Conservation (phyloP, 345 rosid species). For the Pugionium cornutum region DNA sequence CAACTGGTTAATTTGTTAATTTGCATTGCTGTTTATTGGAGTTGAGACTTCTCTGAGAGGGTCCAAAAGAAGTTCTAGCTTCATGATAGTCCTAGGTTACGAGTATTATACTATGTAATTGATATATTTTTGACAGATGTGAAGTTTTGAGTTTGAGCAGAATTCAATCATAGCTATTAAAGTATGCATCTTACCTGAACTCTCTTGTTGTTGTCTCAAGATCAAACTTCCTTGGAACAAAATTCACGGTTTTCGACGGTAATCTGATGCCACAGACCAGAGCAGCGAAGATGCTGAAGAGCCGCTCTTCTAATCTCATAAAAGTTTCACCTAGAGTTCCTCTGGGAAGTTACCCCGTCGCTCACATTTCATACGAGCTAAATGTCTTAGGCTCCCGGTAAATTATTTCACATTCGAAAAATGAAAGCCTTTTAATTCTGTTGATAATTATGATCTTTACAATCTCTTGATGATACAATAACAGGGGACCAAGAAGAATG, state of each 20-base stretch:
- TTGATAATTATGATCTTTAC: conserved; percentile 7
- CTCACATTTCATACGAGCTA: conserved; percentile 65
- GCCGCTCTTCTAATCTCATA: conserved; percentile 56
- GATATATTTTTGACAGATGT: not conserved
- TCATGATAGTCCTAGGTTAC: not conserved
- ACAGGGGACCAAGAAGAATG: conserved; percentile 86
- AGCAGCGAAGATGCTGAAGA: conserved; percentile 52
- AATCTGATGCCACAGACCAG: conserved; percentile 42
- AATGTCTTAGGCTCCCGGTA: conserved; percentile 75
- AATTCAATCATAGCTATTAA: not conserved
- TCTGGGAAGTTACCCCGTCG: conserved; percentile 57
- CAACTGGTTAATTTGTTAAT: not conserved
- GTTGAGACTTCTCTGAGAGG: not conserved
- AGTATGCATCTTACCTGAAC: not conserved
- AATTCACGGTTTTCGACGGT: conserved; percentile 62
- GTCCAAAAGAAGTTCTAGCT: not conserved
- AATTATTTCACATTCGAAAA: conserved; percentile 5
- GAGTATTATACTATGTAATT: conserved; percentile 8
- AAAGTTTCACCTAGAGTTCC: conserved; percentile 58
- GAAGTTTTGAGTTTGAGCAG: no score
- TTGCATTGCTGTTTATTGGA: not conserved
- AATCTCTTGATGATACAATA: not conserved
- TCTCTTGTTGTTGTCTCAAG: conserved; percentile 38
- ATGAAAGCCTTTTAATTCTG: not conserved
- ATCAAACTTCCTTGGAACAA: conserved; percentile 77